Evolutionary conservation across 306 rosid species (phyloP).

Genomic region (Erythrophleum fordii): DNA sequence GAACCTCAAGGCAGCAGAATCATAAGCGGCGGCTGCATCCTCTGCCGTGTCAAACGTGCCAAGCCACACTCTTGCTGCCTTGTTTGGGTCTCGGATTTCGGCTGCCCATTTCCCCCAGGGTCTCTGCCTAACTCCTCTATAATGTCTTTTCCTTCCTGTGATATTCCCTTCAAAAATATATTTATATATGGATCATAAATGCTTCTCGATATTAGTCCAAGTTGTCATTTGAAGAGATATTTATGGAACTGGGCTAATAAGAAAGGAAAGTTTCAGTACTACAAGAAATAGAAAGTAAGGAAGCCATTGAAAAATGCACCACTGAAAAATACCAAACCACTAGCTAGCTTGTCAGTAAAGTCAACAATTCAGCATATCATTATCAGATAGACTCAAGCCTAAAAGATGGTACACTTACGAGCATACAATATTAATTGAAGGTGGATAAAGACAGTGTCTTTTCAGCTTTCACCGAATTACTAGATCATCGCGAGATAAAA

Average conservation of each 20-base stretch:
- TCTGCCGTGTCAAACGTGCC: constrained; percentile 62
- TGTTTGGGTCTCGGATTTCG: constrained; percentile 60
- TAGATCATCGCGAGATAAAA: neutral
- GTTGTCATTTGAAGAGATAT: neutral
- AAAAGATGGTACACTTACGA: neutral
- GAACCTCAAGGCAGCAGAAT: constrained; percentile 49
- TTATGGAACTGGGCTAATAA: too few relatives aligned
- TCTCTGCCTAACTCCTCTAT: constrained; percentile 58
- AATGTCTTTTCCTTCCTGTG: constrained; percentile 38
- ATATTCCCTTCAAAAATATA: neutral
- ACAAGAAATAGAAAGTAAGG: neutral
- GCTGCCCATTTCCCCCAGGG: constrained; percentile 65
- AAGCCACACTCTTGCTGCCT: constrained; percentile 58
- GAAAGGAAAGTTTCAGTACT: neutral
- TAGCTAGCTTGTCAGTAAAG: neutral
- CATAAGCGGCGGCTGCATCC: constrained; percentile 56
- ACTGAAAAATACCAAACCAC: neutral
- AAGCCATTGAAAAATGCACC: neutral
- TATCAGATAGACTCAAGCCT: neutral
- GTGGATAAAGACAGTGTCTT: constrained; percentile 15
- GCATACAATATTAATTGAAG: neutral
- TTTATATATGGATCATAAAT: neutral
- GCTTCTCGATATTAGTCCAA: neutral
- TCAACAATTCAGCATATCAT: neutral
- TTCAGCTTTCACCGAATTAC: constrained; percentile 20